Base-by-base conservation (phyloP, 129 eudicot species). In the Helianthus tuberosus region DNA sequence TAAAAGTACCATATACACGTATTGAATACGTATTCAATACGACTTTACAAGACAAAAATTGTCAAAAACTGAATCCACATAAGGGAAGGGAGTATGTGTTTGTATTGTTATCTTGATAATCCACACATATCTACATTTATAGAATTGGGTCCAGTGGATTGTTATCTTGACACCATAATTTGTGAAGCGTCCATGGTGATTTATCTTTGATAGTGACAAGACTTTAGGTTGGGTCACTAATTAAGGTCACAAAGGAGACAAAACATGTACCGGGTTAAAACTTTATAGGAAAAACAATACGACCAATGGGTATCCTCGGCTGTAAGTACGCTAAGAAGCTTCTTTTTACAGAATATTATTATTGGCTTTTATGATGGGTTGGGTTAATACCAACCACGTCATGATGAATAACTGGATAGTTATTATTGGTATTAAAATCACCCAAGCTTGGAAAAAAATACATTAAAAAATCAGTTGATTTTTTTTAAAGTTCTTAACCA, bases 311-410 rank as follows among this genome's bases (percentile, higher is more conserved):
- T 64, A 53, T 6, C 73, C 61, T 43, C 53, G 46, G 62, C 35
- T 53, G 51, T n/a, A n/a, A n/a, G n/a, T 72, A 71, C 68, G 68
- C 14, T 16, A 32, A 54, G 78, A 72, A 79, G 53, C 78, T 79
- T 72, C 78, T 54, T 58, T 70, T 52, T 65, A 51, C 15, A 11
- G 5, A 27, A 64, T 32, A 64, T 20, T 20, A 64, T 20, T 20
- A 20, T 79, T 79, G 74, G 63, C 54, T 53, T 47, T 44, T 69
- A 68, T 58, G 8, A 58, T 69, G 44, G 58, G 79, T 67, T 71
- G 8, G n/a, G n/a, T 27, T 12, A 11, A n/a, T 38, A 39, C 15
- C 13, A 13, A 11, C 54, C 54, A 49, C 16, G n/a, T 49, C 5
- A 12, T 49, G 16, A 49, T 49, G n/a, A 49, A 6, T 41, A 41